Percentiles rank a stretch among this genome's conserved stretches.
These are phyloP conservation scores for Xylaria sp. DNA, from an alignment of 2,329 filamentous ascomycete genomes.

Conservation along the genomic window DNA sequence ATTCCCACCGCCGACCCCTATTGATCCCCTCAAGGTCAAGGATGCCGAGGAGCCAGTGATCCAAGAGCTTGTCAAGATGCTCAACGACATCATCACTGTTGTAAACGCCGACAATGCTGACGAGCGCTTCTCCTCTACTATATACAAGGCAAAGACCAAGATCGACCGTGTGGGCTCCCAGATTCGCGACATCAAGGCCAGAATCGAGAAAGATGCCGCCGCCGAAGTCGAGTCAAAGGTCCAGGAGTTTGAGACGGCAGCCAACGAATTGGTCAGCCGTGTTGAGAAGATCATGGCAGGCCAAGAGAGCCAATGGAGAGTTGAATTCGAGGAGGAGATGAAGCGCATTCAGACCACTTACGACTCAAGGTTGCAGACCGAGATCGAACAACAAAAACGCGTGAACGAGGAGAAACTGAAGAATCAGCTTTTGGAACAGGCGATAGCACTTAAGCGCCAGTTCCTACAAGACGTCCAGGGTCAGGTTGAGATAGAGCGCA, in stretches of 20 bases:
- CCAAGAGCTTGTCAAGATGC: conserved; percentile 90
- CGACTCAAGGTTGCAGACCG: conserved; percentile 76
- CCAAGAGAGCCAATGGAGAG: conserved; percentile 82
- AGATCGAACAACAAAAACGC: conserved; percentile 79
- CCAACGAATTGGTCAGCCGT: conserved; percentile 84
- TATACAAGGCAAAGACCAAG: conserved; percentile 85
- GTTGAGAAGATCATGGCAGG: conserved; percentile 81
- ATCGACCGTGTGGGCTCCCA: conserved; percentile 78
- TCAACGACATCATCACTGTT: conserved; percentile 94
- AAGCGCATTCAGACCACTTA: conserved; percentile 78
- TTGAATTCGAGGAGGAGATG: conserved; percentile 87
- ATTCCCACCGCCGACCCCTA: conserved; percentile 68
- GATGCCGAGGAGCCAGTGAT: conserved; percentile 85
- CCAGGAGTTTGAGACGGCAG: conserved; percentile 83
- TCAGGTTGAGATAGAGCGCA: conserved; percentile 86
- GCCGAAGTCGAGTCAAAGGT: conserved; percentile 74
- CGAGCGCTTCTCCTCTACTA: conserved; percentile 76
- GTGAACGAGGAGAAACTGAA: conserved; percentile 81
- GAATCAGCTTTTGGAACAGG: conserved; percentile 89
- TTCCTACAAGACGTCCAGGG: conserved; percentile 80
- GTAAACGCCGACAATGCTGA: conserved; percentile 86
- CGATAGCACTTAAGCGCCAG: conserved; percentile 82
- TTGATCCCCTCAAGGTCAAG: conserved; percentile 78
- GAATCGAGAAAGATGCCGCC: conserved; percentile 73
- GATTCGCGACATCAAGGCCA: conserved; percentile 74